These are phyloP conservation scores for Artomyces pyxidatus DNA, from an alignment of 768 basidiomycete genomes.

Conservation along the genomic window DNA sequence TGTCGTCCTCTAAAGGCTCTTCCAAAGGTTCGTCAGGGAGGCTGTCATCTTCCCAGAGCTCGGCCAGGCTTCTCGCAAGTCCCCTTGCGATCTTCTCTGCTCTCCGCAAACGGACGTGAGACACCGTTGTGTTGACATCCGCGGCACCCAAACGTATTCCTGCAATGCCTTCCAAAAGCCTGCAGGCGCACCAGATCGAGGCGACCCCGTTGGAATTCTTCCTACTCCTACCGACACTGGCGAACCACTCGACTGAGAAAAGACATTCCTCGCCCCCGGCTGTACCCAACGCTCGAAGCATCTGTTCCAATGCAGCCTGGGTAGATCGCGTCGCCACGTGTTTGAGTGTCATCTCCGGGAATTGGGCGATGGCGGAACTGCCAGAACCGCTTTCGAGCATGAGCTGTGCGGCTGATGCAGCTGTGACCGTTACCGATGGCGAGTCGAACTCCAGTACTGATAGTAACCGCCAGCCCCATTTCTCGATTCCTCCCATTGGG, in stretches of 20 bases:
- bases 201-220: constrained; percentile 43
- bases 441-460: constrained; percentile 68
- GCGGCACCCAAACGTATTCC: constrained; percentile 34
- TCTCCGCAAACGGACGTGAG: constrained; percentile 32
- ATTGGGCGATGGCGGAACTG: constrained; percentile 28
- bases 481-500: constrained; percentile 76
- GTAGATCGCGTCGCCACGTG: constrained; percentile 46
- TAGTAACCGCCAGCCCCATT: constrained; percentile 87
- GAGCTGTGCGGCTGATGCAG: constrained; percentile 42
- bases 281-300: constrained; percentile 67
- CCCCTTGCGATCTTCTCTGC: constrained; percentile 59
- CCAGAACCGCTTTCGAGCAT: constrained; percentile 46
- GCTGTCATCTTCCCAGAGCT: constrained; percentile 56
- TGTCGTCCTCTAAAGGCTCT: constrained; percentile 4
- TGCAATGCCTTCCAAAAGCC: constrained; percentile 66
- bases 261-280: constrained; percentile 63
- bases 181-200: constrained; percentile 80
- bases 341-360: constrained; percentile 54
- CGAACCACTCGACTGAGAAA: constrained; percentile 80
- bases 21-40: constrained; percentile 17
- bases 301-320: constrained; percentile 47
- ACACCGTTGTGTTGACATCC: constrained; percentile 4
- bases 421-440: constrained; percentile 41
- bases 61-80: constrained; percentile 54
- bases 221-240: constrained; percentile 41